Percentiles rank a stretch among this genome's conserved stretches.
These are phyloP conservation scores for Hericium coralloides DNA, from an alignment of 768 basidiomycete species.

Conservation along the genomic window DNA sequence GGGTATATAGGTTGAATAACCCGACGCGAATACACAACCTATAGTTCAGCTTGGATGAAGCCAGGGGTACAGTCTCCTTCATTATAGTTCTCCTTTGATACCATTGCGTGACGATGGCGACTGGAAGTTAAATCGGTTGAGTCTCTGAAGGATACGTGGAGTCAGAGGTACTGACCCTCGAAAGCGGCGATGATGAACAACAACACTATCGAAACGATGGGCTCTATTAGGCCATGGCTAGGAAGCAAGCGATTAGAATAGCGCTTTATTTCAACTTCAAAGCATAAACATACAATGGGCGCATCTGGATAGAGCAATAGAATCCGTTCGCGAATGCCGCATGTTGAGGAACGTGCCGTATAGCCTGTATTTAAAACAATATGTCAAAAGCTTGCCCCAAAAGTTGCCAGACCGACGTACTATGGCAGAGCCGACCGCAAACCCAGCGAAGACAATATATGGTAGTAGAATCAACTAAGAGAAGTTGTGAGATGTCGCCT, in stretches of 20 bases:
- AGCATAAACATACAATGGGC: slow-evolving; percentile 27
- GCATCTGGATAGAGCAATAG: slow-evolving; percentile 35
- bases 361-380: slow-evolving; percentile 19
- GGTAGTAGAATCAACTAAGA: slow-evolving; percentile 27
- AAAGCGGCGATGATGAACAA: slow-evolving; percentile 32
- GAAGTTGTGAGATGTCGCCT: slow-evolving; percentile 6
- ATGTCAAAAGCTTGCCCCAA: not conserved
- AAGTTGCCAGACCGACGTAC: not conserved
- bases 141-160: not conserved
- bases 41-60: slow-evolving; percentile 25
- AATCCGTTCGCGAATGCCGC: slow-evolving; percentile 33
- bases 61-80: slow-evolving; percentile 33
- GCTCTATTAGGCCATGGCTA: slow-evolving; percentile 18
- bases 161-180: slow-evolving; percentile 28
- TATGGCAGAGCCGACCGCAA: slow-evolving; percentile 20
- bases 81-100: slow-evolving; percentile 29
- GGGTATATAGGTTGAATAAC: slow-evolving; percentile 7
- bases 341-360: slow-evolving; percentile 14
- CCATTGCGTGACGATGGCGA: slow-evolving; percentile 34
- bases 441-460: slow-evolving; percentile 34
- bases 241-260: no score
- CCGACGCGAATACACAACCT: slow-evolving; percentile 30
- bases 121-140: slow-evolving; percentile 21
- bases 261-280: no score
- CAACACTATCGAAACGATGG: slow-evolving; percentile 35